These are phyloP conservation scores for Neonectria coccinea DNA, from an alignment of 2,329 filamentous ascomycete species.

Conservation along the genomic window DNA sequence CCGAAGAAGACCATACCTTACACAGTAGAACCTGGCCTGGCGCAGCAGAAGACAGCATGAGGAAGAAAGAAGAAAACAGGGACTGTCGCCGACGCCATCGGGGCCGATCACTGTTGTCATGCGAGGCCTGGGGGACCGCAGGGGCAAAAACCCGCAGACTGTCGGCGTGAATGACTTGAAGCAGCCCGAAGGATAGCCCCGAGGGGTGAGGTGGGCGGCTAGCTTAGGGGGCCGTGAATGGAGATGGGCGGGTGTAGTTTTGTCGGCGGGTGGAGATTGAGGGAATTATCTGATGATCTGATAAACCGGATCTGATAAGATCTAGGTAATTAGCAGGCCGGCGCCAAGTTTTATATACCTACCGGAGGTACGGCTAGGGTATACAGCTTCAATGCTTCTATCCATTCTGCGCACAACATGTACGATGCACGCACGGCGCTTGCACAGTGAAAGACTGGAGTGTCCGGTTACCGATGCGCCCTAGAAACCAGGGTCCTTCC, in stretches of 20 bases:
- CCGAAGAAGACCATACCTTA: background rate
- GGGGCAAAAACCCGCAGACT: constrained; percentile 3
- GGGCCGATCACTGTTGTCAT: constrained; percentile 35
- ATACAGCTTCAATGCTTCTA: background rate
- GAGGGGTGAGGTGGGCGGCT: constrained; percentile 2
- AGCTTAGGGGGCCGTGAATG: constrained; percentile 30
- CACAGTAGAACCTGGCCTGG: background rate
- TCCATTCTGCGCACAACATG: background rate
- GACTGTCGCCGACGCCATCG: constrained; percentile 31
- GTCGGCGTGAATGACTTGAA: background rate
- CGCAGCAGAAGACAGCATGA: background rate
- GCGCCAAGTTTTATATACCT: constrained; percentile 5
- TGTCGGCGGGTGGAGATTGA: constrained; percentile 50
- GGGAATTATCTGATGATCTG: constrained; percentile 67
- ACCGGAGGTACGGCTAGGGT: background rate
- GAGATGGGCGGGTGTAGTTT: constrained; percentile 25
- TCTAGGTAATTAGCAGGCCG: constrained; percentile 41
- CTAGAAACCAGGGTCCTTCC: constrained; percentile 22
- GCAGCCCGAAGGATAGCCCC: constrained; percentile 6
- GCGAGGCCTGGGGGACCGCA: constrained; percentile 33
- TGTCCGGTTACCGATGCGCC: constrained; percentile 22
- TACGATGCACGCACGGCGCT: background rate
- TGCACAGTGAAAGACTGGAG: constrained; percentile 21
- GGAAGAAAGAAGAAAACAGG: constrained; percentile 7
- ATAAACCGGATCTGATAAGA: constrained; percentile 63